Conservation (phyloP, 352 stramenopile species). For the Phytophthora cryptogea region DNA sequence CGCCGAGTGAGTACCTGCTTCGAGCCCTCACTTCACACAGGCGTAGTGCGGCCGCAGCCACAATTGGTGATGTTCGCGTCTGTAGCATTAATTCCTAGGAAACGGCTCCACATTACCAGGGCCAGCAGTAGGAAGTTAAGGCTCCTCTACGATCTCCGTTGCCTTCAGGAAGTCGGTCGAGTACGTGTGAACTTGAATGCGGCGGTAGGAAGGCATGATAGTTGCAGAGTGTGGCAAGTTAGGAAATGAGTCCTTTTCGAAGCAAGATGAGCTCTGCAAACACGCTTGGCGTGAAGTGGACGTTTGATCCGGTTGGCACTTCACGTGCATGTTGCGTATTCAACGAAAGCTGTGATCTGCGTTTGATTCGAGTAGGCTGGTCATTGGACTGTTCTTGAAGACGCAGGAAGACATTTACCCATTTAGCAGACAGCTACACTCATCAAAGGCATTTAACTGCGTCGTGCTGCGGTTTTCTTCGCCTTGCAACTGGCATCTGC, state of each 20-base stretch:
- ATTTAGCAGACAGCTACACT: neutral
- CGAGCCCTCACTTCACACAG: slow-evolving; percentile 16
- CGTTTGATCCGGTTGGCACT: slow-evolving; percentile 23
- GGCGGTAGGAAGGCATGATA: slow-evolving; percentile 37
- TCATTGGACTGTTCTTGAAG: slow-evolving; percentile 14
- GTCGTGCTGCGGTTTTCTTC: slow-evolving; percentile 20
- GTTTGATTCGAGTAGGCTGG: slow-evolving; percentile 16
- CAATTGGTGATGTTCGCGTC: slow-evolving; percentile 64
- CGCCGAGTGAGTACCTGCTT: slow-evolving; percentile 12
- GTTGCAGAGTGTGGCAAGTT: neutral
- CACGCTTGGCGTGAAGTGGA: slow-evolving; percentile 13
- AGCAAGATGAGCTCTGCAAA: neutral
- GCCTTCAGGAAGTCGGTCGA: slow-evolving; percentile 52
- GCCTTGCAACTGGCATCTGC: slow-evolving; percentile 19
- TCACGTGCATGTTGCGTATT: slow-evolving; percentile 11
- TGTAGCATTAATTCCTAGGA: slow-evolving; percentile 52
- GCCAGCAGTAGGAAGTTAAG: slow-evolving; percentile 29
- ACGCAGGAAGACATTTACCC: neutral
- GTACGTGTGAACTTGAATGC: slow-evolving; percentile 45
- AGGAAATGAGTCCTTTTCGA: slow-evolving; percentile 4
- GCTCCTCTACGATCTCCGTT: slow-evolving; percentile 36
- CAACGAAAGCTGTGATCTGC: slow-evolving; percentile 3
- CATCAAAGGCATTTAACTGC: slow-evolving; percentile 5
- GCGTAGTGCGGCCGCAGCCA: slow-evolving; percentile 19
- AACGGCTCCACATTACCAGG: slow-evolving; percentile 34